Evolutionary conservation across 106 monocot genomes (phyloP).

Genomic region (Acorus gramineus): DNA sequence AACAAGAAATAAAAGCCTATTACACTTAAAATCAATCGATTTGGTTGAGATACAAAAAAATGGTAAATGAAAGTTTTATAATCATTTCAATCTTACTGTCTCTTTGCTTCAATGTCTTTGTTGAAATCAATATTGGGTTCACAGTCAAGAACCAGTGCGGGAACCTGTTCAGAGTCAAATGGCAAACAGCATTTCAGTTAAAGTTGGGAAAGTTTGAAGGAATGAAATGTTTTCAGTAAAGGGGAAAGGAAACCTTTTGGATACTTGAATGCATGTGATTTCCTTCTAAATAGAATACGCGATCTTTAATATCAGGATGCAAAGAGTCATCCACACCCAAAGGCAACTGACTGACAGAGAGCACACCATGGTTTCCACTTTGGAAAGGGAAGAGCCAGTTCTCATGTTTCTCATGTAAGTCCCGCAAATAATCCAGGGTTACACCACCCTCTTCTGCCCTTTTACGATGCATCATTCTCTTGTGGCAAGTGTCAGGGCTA

Average conservation of each 20-base stretch:
- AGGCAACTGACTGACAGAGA: constrained; percentile 73
- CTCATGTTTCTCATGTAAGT: constrained; percentile 96
- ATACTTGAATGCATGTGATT: constrained; percentile 92
- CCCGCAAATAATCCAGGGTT: constrained; percentile 66
- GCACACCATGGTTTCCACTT: constrained; percentile 62
- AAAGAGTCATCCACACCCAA: constrained; percentile 50
- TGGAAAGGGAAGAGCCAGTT: constrained; percentile 87
- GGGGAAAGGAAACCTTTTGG: constrained; percentile 52
- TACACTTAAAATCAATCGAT: too few species aligned
- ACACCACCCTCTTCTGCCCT: constrained; percentile 87
- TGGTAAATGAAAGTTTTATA: too few species aligned
- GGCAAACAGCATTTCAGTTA: neutral
- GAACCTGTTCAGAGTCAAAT: constrained; percentile 51
- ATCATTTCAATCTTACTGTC: constrained; percentile 44
- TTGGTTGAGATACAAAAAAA: too few species aligned
- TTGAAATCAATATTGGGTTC: constrained; percentile 93
- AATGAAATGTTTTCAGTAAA: neutral
- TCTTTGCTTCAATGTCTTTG: constrained; percentile 86
- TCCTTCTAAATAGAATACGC: constrained; percentile 88
- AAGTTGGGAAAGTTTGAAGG: neutral
- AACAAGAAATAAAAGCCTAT: neutral
- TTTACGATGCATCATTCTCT: constrained; percentile 81
- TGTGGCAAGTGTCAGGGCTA: constrained; percentile 95
- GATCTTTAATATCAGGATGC: constrained; percentile 85
- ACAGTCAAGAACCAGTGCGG: constrained; percentile 92